Percentiles rank a stretch among this genome's conserved stretches.
These are phyloP conservation scores for Magnaporthiopsis poae DNA, from an alignment of 2,329 filamentous ascomycete genomes.

Conservation along the genomic window DNA sequence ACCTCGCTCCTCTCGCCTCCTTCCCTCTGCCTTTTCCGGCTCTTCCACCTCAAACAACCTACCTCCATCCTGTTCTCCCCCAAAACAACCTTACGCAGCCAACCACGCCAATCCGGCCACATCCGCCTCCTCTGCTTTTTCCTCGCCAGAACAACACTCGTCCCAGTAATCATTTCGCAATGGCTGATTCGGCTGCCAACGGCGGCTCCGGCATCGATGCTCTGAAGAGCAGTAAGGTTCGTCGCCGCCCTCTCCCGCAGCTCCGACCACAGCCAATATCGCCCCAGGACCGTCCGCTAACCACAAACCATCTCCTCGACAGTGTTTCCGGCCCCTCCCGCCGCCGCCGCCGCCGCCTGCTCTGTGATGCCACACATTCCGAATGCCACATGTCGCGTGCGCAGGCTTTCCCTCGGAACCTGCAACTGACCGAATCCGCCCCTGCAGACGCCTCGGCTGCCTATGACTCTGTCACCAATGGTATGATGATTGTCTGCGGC, in stretches of 20 bases:
- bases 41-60: not conserved
- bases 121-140: not conserved
- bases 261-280: not conserved
- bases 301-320: constrained; percentile 7
- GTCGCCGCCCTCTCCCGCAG: constrained; percentile 17
- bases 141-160: not conserved
- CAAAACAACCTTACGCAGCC: not conserved
- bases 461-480: constrained; percentile 37
- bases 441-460: constrained; percentile 38
- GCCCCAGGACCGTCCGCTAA: constrained; percentile 20
- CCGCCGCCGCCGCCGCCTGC: too few species aligned
- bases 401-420: constrained; percentile 1
- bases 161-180: constrained; percentile 14
- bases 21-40: not conserved
- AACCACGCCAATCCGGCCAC: not conserved
- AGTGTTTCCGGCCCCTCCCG: not conserved
- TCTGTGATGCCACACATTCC: not conserved
- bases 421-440: not conserved
- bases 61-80: not conserved
- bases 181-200: constrained; percentile 36
- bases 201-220: constrained; percentile 35
- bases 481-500: constrained; percentile 22
- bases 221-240: constrained; percentile 45
- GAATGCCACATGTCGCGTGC: not conserved
- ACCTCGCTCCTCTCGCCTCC: not conserved